These are phyloP conservation scores for Gymnopilus dilepis DNA, from an alignment of 768 basidiomycete species.

Conservation along the genomic window DNA sequence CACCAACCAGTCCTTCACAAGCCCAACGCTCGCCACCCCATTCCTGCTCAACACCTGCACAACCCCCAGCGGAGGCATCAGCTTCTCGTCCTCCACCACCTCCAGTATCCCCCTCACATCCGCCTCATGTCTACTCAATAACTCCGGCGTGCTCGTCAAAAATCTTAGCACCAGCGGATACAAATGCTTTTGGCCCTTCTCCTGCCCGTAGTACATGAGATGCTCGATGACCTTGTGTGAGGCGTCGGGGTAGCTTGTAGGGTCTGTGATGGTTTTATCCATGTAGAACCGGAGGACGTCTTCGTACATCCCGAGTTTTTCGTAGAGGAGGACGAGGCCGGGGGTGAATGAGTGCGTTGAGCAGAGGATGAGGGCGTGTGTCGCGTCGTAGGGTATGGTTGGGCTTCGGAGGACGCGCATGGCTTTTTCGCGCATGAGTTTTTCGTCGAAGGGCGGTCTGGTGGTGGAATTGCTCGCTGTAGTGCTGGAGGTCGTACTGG, in stretches of 20 bases:
- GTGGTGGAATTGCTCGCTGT: neutral
- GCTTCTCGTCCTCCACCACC: conserved; percentile 77
- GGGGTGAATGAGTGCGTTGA: conserved; percentile 81
- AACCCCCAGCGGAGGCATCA: conserved; percentile 89
- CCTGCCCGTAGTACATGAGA: conserved; percentile 73
- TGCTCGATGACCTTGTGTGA: conserved; percentile 71
- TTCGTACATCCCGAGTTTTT: conserved; percentile 94
- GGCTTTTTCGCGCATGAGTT: conserved; percentile 64
- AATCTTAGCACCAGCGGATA: conserved; percentile 91
- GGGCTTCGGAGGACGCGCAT: conserved; percentile 68
- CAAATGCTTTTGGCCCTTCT: conserved; percentile 63
- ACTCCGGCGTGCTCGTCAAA: conserved; percentile 79
- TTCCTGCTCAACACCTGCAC: conserved; percentile 90
- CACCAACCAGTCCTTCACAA: conserved; percentile 92
- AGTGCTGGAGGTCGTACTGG: neutral
- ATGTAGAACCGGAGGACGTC: conserved; percentile 95
- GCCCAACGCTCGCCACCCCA: conserved; percentile 86
- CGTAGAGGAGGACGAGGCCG: conserved; percentile 91
- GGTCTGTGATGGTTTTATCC: conserved; percentile 59
- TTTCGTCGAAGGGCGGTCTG: conserved; percentile 36
- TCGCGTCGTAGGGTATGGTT: conserved; percentile 79
- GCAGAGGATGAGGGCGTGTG: conserved; percentile 94
- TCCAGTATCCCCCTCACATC: conserved; percentile 78
- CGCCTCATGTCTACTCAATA: conserved; percentile 70
- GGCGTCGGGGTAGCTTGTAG: conserved; percentile 35